A percentile compares a stretch with the other conserved stretches of the same genome.
phyloP scores from a whole-genome alignment of 108 stramenopile species.

The Nitzschia putrida region DNA sequence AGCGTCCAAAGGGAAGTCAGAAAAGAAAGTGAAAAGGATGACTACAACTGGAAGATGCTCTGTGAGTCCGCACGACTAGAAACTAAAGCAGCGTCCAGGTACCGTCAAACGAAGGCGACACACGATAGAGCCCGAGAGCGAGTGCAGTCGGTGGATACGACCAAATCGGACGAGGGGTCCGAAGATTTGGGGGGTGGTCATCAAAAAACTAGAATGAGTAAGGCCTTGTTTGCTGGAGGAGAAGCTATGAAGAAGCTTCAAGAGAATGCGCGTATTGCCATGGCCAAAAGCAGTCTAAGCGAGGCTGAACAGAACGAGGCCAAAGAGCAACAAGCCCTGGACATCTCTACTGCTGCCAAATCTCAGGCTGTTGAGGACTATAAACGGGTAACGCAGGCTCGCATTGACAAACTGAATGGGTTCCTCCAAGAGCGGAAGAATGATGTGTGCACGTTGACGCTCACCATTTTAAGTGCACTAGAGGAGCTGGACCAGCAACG shows the following conservation, averaged over 20 bases:
- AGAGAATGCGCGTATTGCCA: constrained; percentile 50
- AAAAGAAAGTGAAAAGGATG: constrained; percentile 57
- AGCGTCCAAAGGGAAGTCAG: constrained; percentile 46
- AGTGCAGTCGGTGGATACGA: constrained; percentile 45
- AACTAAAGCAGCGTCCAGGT: constrained; percentile 54
- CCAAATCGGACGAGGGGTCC: constrained; percentile 5
- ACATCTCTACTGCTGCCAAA: constrained; percentile 39
- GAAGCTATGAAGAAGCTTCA: constrained; percentile 76
- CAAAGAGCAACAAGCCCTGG: constrained; percentile 54
- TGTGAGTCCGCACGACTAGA: constrained; percentile 65
- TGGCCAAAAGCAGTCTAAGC: constrained; percentile 48
- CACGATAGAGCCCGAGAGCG: constrained; percentile 59
- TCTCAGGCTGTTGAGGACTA: constrained; percentile 44
- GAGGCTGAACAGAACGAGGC: constrained; percentile 61
- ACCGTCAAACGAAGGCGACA: constrained; percentile 50
- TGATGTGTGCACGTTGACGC: constrained; percentile 32
- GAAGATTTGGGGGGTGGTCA: background rate
- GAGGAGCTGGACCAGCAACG: constrained; percentile 1
- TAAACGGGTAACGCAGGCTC: constrained; percentile 34
- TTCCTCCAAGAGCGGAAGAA: constrained; percentile 53
- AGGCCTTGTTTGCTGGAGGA: constrained; percentile 49
- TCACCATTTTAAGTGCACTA: constrained; percentile 4
- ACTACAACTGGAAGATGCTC: constrained; percentile 67
- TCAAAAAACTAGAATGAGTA: constrained; percentile 19
- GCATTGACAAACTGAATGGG: constrained; percentile 43